These are phyloP conservation scores for Backusella morwellensis DNA, from an alignment of 192 early-diverging fungal genomes.

Conservation along the genomic window DNA sequence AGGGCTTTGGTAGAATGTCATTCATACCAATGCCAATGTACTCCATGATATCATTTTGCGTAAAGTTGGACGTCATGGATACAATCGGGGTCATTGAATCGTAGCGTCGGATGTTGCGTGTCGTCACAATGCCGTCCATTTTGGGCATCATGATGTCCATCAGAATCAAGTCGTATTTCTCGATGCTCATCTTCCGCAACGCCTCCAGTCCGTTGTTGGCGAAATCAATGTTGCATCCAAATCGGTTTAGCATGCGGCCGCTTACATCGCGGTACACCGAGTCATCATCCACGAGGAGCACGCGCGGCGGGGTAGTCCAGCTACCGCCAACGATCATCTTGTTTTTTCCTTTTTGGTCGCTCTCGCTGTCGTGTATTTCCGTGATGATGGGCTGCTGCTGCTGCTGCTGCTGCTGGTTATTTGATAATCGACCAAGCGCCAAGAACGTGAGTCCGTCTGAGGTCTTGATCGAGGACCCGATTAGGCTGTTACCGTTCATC, in stretches of 20 bases:
- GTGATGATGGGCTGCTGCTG: background rate
- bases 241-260: slow-evolving; percentile 56
- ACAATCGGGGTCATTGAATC: slow-evolving; percentile 70
- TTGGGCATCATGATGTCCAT: slow-evolving; percentile 81
- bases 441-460: slow-evolving; percentile 9
- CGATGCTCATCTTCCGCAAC: slow-evolving; percentile 54
- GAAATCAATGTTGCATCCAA: slow-evolving; percentile 68
- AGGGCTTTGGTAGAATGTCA: slow-evolving; percentile 72
- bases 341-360: background rate
- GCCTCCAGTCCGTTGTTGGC: slow-evolving; percentile 70
- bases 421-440: background rate
- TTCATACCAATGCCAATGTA: slow-evolving; percentile 75
- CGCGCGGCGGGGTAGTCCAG: slow-evolving; percentile 35
- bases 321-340: background rate
- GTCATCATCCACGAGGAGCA: slow-evolving; percentile 72
- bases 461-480: slow-evolving; percentile 12
- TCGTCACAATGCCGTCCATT: slow-evolving; percentile 71
- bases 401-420: background rate
- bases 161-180: slow-evolving; percentile 76
- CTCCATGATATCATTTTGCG: slow-evolving; percentile 60
- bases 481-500: slow-evolving; percentile 17
- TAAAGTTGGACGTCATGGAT: slow-evolving; percentile 75
- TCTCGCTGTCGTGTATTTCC: background rate
- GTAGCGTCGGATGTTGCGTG: slow-evolving; percentile 66
- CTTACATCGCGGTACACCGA: slow-evolving; percentile 53